Evolutionary conservation across 2,329 filamentous ascomycete genomes (phyloP), one percentile per base, ranked within the genome.

Genomic region (Diaporthe citrichinensis): DNA sequence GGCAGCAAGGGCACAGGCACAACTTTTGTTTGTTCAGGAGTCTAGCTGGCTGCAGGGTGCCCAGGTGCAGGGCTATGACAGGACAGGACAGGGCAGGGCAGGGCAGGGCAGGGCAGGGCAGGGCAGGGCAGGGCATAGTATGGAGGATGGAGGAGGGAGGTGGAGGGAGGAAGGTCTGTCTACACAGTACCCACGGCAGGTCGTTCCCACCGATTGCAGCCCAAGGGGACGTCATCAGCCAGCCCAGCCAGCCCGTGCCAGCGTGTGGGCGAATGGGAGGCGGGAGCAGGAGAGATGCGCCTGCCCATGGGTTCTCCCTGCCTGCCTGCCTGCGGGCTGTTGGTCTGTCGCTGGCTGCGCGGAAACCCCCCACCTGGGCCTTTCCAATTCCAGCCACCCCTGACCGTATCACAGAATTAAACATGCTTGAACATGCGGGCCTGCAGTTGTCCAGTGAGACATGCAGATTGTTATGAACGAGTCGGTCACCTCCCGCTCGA

Each of bases 331-430:
- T 20, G n/a, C 6, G 25, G 39, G 20, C 59, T 62, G 59, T 46
- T 44, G 59, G n/a, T 62, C 7, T 41, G 36, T 44, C 15, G 39
- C 25, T 65, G 39, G 41, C 9, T 17, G 41, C 28, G 61, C 14
- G 39, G 61, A 49, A 65, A 12, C 9, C 44, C 61, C 62, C 62
- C 62, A 49, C 20, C 25, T 51, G 62, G 28, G 31, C 46, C 46
- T 53, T 68, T 68, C 62, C 46, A 68, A 39, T 53, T 39, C 44
- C 62, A 53, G 46, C 62, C 34, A n/a, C 62, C 62, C 62, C 62
- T 68, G 46, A 53, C 46, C 31, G 46, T 39, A 68, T 68, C 62
- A 68, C 62, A 39, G 62, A 68, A 68, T 68, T 68, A 68, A 68
- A 68, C 34, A 53, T 25, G 44, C 31, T 68, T 68, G 53, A 68